These are phyloP conservation scores for Albugo candida DNA, from an alignment of 352 stramenopile genomes.

Conservation along the genomic window DNA sequence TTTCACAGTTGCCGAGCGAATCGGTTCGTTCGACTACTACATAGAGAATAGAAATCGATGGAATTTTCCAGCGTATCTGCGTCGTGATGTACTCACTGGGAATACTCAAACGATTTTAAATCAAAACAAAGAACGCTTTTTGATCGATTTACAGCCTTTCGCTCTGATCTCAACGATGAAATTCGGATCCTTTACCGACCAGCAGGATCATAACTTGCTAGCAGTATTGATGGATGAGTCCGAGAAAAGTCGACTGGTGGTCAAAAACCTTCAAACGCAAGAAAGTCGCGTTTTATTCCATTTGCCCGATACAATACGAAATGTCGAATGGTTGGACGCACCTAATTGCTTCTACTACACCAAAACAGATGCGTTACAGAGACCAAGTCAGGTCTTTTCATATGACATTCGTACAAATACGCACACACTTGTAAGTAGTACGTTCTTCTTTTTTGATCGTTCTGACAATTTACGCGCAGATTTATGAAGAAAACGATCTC, in stretches of 20 bases:
- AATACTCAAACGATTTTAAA: conserved; percentile 35
- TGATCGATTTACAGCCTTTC: conserved; percentile 25
- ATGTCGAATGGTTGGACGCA: conserved; percentile 37
- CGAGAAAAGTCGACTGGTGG: conserved; percentile 31
- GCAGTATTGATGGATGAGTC: conserved; percentile 49
- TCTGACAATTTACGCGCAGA: conserved; percentile 11
- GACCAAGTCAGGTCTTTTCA: conserved; percentile 38
- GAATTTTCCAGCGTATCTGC: conserved; percentile 71
- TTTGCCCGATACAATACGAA: conserved; percentile 27
- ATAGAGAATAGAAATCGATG: conserved; percentile 29
- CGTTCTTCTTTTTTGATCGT: not conserved
- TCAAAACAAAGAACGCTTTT: conserved; percentile 37
- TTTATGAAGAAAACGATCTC: conserved; percentile 59
- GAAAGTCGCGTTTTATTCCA: conserved; percentile 14
- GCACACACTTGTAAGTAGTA: not conserved
- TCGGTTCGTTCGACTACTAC: conserved; percentile 59
- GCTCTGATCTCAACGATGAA: conserved; percentile 60
- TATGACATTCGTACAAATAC: conserved; percentile 25
- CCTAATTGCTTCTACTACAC: conserved; percentile 57
- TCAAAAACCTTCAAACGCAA: conserved; percentile 17
- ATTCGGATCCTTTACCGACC: conserved; percentile 16
- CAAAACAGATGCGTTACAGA: conserved; percentile 34
- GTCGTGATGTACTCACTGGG: not conserved
- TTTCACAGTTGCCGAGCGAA: conserved; percentile 35
- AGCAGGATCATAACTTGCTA: conserved; percentile 32